Evolutionary conservation across 2,329 filamentous ascomycete species (phyloP).

Genomic region (Pseudovirgaria hyperparasitica): DNA sequence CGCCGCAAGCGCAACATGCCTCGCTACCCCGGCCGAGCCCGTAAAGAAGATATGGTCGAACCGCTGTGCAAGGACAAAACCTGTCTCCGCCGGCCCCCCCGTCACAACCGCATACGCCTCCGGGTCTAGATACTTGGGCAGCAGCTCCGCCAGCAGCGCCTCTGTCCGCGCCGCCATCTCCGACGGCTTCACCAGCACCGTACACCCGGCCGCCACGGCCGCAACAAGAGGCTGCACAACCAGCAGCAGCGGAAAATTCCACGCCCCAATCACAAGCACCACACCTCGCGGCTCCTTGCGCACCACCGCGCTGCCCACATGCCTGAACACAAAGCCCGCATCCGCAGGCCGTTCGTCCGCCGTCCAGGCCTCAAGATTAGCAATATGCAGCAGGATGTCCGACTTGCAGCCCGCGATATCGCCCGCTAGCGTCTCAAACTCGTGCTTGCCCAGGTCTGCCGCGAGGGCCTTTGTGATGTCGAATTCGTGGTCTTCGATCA

Average conservation of each 20-base stretch:
- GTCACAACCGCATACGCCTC: slow-evolving; percentile 17
- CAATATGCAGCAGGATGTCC: slow-evolving; percentile 25
- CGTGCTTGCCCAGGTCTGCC: slow-evolving; percentile 23
- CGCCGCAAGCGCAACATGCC: too few relatives aligned
- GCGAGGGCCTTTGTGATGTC: slow-evolving; percentile 20
- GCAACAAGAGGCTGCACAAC: slow-evolving; percentile 27
- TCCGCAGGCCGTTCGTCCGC: slow-evolving; percentile 18
- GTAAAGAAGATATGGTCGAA: slow-evolving; percentile 5
- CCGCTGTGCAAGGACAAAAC: slow-evolving; percentile 3
- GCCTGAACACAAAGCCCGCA: slow-evolving; percentile 11
- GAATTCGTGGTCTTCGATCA: slow-evolving; percentile 27
- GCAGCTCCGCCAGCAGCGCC: slow-evolving; percentile 25
- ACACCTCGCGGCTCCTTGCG: slow-evolving; percentile 33
- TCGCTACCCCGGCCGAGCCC: slow-evolving; percentile 1
- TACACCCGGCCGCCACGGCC: slow-evolving; percentile 31
- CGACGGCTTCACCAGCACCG: slow-evolving; percentile 32
- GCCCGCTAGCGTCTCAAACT: slow-evolving; percentile 18
- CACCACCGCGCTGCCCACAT: slow-evolving; percentile 8
- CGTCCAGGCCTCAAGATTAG: slow-evolving; percentile 29
- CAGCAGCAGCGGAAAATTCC: slow-evolving; percentile 34
- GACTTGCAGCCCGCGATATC: slow-evolving; percentile 21
- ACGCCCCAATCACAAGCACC: slow-evolving; percentile 32
- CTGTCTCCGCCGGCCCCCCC: slow-evolving; percentile 3
- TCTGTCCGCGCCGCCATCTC: slow-evolving; percentile 26
- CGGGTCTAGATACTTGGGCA: slow-evolving; percentile 31